Conservation (phyloP, 306 rosid genomes). For the Argentina anserina region DNA sequence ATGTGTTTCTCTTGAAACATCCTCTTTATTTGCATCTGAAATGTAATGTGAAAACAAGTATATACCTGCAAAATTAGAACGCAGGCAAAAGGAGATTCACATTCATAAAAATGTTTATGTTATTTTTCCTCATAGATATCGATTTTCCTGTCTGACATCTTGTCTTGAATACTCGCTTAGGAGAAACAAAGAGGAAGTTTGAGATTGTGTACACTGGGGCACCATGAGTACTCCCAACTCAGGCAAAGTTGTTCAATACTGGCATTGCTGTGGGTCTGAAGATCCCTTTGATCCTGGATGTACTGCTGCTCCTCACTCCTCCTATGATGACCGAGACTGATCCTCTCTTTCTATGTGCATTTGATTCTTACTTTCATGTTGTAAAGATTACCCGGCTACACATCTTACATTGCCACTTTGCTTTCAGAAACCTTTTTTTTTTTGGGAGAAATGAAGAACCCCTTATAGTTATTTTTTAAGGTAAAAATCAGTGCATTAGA, state of each 20-base stretch:
- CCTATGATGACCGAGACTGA: slow-evolving; percentile 62
- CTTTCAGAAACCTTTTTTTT: too few relatives aligned
- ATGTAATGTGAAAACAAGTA: too few relatives aligned
- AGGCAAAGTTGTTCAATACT: slow-evolving; percentile 81
- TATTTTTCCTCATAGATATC: too few relatives aligned
- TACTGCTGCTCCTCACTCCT: slow-evolving; percentile 67
- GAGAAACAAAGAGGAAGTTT: slow-evolving; percentile 94
- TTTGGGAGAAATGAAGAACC: too few relatives aligned
- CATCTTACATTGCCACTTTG: neutral
- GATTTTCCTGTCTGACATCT: neutral
- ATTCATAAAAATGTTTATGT: neutral
- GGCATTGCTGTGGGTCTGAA: slow-evolving; percentile 98
- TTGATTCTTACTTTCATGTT: neutral
- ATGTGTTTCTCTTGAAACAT: neutral
- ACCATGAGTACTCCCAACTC: slow-evolving; percentile 78
- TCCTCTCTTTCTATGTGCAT: neutral
- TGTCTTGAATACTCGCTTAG: slow-evolving; percentile 41
- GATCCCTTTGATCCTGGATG: slow-evolving; percentile 87
- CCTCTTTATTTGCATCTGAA: neutral
- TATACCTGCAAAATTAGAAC: neutral
- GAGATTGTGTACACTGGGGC: slow-evolving; percentile 84
- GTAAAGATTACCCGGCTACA: neutral
- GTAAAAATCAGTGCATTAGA: too few relatives aligned
- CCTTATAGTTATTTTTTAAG: too few relatives aligned
- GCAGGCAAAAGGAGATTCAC: too few relatives aligned